Evolutionary conservation across 139 green algal genomes (phyloP), one percentile per base, ranked within the genome.

Genomic region (Desmodesmus armatus): DNA sequence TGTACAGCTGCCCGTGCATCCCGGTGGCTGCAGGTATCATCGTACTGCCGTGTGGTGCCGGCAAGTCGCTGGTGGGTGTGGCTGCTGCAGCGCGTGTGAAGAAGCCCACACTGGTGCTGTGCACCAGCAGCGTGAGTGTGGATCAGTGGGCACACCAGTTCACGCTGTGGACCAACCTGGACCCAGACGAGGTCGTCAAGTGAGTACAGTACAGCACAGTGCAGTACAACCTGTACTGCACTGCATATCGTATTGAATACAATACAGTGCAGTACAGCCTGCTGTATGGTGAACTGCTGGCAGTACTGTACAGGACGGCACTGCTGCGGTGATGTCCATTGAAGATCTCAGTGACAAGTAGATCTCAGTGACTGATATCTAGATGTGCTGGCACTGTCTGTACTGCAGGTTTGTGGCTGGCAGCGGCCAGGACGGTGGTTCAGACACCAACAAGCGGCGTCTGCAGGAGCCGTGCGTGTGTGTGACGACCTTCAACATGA

Each of bases 111-210:
- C 90, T 99, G 83, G 91, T 84, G 67, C 92, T 99, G 88, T 97
- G 95, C 89, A 97, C 94, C 29, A 86, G 55, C 63, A 83, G 25
- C 19, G 96, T 99, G 37, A 94, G 88, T 2, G 97, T 99, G 78
- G 97, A 99, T 87, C 97, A 99, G 89, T 99, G 97, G 97, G 90
- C 88, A 81, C 92, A 98, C 84, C 97, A 99, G 93, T 99, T 99
- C 89, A 93, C 95, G 89, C 91, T 99, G 65, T 99, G 97, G 97
- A 98, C 95, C 0, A 97, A 92, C 40, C 89, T 99, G 25, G 87
- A 92, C 47, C 94, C 98, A 62, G 53, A 94, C 55, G 91, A 99
- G 78, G 88, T 99, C 3, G 90, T 90, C 23, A 90, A 69, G 80
- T 85, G 37, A 71, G 80, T 51, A 7, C 66, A n/a, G n/a, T n/a